Evolutionary conservation across 768 basidiomycete genomes (phyloP).

Genomic region (Phanerodontia chrysosporium): DNA sequence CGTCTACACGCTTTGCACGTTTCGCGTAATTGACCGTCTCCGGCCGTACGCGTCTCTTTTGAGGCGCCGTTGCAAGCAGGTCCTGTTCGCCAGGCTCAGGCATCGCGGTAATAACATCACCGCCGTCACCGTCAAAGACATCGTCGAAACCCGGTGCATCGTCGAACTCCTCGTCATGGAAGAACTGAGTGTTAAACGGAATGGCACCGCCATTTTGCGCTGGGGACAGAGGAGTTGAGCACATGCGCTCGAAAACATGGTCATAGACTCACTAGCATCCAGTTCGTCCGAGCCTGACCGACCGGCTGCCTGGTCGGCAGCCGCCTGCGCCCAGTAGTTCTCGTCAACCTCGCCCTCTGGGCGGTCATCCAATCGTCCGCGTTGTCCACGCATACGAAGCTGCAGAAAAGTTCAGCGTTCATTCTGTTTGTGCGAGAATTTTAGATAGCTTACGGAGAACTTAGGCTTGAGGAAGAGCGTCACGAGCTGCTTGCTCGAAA

Average conservation of each 20-base stretch:
- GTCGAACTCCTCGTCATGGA: slow-evolving; percentile 81
- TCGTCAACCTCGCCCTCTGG: slow-evolving; percentile 91
- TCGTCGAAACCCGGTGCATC: slow-evolving; percentile 64
- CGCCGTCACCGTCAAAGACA: slow-evolving; percentile 56
- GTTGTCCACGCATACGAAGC: slow-evolving; percentile 87
- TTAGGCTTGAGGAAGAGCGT: slow-evolving; percentile 95
- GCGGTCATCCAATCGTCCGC: slow-evolving; percentile 41
- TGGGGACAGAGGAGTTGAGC: slow-evolving; percentile 4
- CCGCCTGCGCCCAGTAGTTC: slow-evolving; percentile 95
- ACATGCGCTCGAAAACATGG: not conserved
- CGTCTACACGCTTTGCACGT: slow-evolving; percentile 94
- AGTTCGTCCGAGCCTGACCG: slow-evolving; percentile 43
- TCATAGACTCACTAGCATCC: slow-evolving; percentile 57
- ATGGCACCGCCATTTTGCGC: slow-evolving; percentile 49
- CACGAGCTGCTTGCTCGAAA: slow-evolving; percentile 84
- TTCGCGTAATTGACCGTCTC: slow-evolving; percentile 93
- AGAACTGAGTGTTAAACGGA: slow-evolving; percentile 95
- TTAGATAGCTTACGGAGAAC: slow-evolving; percentile 63
- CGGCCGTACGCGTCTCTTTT: slow-evolving; percentile 74
- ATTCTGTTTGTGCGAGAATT: too few relatives aligned
- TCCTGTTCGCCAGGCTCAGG: slow-evolving; percentile 79
- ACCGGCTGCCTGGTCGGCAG: slow-evolving; percentile 73
- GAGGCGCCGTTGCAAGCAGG: slow-evolving; percentile 76
- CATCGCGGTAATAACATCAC: slow-evolving; percentile 30
- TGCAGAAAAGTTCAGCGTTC: slow-evolving; percentile 28